Percentiles rank a stretch among this genome's conserved stretches.
Conservation (phyloP, 176 grass and related monocot genomes). For the Aechmea fasciata region DNA sequence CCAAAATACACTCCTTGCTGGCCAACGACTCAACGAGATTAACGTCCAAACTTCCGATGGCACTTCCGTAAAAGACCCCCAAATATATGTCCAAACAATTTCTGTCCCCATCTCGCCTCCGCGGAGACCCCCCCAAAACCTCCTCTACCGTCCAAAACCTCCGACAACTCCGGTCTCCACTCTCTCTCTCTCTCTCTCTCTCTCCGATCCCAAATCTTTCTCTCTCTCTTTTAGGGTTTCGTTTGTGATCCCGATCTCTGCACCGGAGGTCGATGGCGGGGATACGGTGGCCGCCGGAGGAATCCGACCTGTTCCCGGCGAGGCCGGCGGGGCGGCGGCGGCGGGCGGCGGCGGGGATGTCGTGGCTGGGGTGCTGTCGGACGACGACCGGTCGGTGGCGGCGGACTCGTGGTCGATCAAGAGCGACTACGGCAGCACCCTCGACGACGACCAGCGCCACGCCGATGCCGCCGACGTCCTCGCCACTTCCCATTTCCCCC, state of each 20-base stretch:
- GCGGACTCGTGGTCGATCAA: slow-evolving; percentile 98
- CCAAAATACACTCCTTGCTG: no score
- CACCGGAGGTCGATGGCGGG: slow-evolving; percentile 50
- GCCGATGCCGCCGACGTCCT: slow-evolving; percentile 11
- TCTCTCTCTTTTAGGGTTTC: background rate
- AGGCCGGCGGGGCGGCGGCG: slow-evolving; percentile 15
- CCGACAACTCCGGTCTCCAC: background rate
- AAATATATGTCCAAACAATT: background rate
- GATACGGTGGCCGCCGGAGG: slow-evolving; percentile 73
- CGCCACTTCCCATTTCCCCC: slow-evolving; percentile 27
- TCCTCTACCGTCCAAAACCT: background rate
- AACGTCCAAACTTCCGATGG: slow-evolving; percentile 8
- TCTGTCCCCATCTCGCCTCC: background rate
- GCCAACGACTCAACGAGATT: background rate
- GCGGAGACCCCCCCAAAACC: background rate
- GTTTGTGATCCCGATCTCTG: background rate
- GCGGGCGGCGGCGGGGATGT: slow-evolving; percentile 15
- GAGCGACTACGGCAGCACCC: slow-evolving; percentile 85
- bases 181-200: background rate
- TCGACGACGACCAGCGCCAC: slow-evolving; percentile 27
- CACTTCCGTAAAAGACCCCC: background rate
- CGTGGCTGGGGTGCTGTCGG: slow-evolving; percentile 46
- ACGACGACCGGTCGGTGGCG: slow-evolving; percentile 90
- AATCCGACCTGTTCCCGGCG: slow-evolving; percentile 50
- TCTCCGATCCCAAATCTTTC: background rate